Evolutionary conservation across 164 flowering plant species (phyloP), one percentile per base, ranked within the genome.

Genomic region (Nelumbo lutea): DNA sequence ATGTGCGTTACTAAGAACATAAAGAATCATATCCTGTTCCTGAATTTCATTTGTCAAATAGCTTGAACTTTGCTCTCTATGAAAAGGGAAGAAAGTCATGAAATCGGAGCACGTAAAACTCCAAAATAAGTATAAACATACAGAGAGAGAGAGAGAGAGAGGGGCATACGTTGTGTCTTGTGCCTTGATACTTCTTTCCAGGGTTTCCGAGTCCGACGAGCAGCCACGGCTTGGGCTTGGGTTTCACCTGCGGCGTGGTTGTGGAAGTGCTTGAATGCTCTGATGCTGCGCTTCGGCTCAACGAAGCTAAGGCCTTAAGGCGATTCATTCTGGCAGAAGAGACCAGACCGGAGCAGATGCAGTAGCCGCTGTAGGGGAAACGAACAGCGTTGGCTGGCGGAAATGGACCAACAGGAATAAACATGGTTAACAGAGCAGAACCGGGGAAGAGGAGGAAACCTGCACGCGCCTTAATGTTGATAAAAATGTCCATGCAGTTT

Each of bases 191-290:
- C 72, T 67, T 82, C 81, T 89, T 90, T 42, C 98, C 98, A 48
- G 98, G 98, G 67, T 93, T 93, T 1, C 98, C 98, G 14, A 90
- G 88, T 6, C 98, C 98, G 43, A 89, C 95, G 57, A 93, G 74
- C 42, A 93, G 81, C 98, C 98, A 93, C 0, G 98, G 85, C 69
- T 73, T 76, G 41, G 75, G 82, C 69, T 73, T 72, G 10, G 76
- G 56, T 72, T 80, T 70, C 8, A 43, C 66, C 40, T 1, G 27
- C n/a, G 47, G 27, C 3, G 27, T 2, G 39, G 57, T n/a, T 38
- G 65, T 14, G 13, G 50, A 45, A 14, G 42, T 43, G 51, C 42
- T 46, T 42, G 43, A 4, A 9, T 27, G 27, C 27, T n/a, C 40
- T 42, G 50, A 7, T 51, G 8, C 3, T 9, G 40, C 42, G 41